Conservation (phyloP, 2,329 filamentous ascomycete species). For the Colletotrichum camelliae region DNA sequence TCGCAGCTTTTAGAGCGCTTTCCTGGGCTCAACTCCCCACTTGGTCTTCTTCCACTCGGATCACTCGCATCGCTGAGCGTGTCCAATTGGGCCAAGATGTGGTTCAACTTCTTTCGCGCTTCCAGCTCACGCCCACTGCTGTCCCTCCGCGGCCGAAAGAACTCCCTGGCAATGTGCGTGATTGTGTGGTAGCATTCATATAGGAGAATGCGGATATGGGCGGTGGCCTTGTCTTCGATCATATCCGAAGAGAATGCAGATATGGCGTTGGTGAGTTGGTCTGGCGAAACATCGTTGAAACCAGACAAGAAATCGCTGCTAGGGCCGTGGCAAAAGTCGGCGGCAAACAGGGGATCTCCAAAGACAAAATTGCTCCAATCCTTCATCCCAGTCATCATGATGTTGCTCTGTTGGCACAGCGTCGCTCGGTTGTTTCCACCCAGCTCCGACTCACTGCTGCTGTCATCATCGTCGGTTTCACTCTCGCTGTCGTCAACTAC, state of each 20-base stretch:
- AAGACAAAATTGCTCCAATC: slow-evolving; percentile 66
- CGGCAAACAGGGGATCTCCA: slow-evolving; percentile 62
- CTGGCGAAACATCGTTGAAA: slow-evolving; percentile 36
- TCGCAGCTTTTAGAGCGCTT: slow-evolving; percentile 45
- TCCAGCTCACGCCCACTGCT: slow-evolving; percentile 57
- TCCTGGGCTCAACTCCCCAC: slow-evolving; percentile 46
- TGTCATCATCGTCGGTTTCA: neutral
- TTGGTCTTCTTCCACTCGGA: slow-evolving; percentile 36
- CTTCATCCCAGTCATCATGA: slow-evolving; percentile 35
- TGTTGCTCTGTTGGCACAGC: neutral
- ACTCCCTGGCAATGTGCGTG: slow-evolving; percentile 57
- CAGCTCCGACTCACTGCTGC: slow-evolving; percentile 6
- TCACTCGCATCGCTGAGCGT: slow-evolving; percentile 37
- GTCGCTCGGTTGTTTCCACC: neutral
- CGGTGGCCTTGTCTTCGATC: slow-evolving; percentile 49
- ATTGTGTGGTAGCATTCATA: slow-evolving; percentile 65
- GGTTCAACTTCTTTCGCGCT: slow-evolving; percentile 55
- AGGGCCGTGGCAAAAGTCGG: slow-evolving; percentile 50
- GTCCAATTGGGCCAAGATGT: slow-evolving; percentile 51
- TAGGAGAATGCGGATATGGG: slow-evolving; percentile 53
- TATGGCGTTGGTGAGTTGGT: slow-evolving; percentile 12
- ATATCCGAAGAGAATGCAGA: slow-evolving; percentile 25
- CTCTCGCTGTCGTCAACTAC: neutral
- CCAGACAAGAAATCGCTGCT: slow-evolving; percentile 52
- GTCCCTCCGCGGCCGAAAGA: slow-evolving; percentile 55